Evolutionary conservation across 139 green algal species (phyloP).

Genomic region (Chlamydomonas eustigma): DNA sequence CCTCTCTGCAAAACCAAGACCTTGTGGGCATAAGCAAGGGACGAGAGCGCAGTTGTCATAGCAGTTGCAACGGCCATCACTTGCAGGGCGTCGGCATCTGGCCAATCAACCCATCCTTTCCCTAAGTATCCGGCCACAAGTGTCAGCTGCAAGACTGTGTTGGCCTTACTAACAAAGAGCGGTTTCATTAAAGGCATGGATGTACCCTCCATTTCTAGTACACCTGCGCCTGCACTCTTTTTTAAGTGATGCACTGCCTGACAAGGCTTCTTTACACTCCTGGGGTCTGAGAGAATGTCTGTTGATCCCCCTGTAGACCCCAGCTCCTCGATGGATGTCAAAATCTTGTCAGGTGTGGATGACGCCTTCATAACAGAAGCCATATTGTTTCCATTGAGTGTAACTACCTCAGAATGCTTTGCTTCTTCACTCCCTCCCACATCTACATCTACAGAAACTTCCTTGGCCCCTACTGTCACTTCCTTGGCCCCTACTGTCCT

Average conservation of each 20-base stretch:
- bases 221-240: conserved; percentile 18
- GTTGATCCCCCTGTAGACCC: neutral
- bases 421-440: neutral
- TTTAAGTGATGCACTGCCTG: too few species aligned
- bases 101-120: conserved; percentile 52
- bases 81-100: conserved; percentile 17
- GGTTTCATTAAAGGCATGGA: conserved; percentile 50
- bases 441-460: neutral
- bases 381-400: too few species aligned
- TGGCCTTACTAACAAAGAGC: conserved; percentile 80
- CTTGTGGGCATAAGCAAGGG: conserved; percentile 49
- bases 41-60: conserved; percentile 55
- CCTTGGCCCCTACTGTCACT: neutral
- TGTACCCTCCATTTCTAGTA: too few species aligned
- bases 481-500: neutral
- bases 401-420: too few species aligned
- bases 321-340: neutral
- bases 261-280: too few species aligned
- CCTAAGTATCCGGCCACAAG: conserved; percentile 62
- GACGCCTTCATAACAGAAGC: too few species aligned
- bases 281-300: too few species aligned
- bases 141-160: conserved; percentile 78
- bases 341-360: too few species aligned
- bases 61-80: conserved; percentile 46
- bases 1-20: too few species aligned